Evolutionary conservation across 208 protist genomes (phyloP), one percentile per base, ranked within the genome.

Genomic region (Histomonas meleagridis): DNA sequence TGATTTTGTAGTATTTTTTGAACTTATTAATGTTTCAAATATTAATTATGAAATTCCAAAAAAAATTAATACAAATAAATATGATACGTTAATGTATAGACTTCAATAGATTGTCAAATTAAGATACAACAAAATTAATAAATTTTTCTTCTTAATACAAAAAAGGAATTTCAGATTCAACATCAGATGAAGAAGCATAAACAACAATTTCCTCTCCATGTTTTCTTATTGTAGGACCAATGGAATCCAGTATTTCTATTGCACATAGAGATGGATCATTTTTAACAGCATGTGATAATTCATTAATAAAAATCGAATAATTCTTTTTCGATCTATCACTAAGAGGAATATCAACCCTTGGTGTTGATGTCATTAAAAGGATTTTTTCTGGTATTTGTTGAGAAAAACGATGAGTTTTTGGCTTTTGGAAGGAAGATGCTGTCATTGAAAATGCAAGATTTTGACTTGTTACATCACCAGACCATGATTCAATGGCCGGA

Each of bases 151-250:
- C n/a, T n/a, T n/a, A n/a, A n/a, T n/a, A n/a, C n/a, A n/a, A n/a
- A n/a, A n/a, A n/a, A n/a, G n/a, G n/a, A n/a, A n/a, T n/a, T n/a
- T n/a, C n/a, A n/a, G n/a, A n/a, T n/a, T n/a, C n/a, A n/a, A 86
- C 76, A 86, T 86, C 76, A 55, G 32, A 51, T 18, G 76, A 86
- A 28, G 76, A 86, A 16, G 76, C 23, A 86, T 55, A 86, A 49
- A 86, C 46, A 38, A 86, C 38, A 5, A 32, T 32, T 55, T 86
- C 76, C 38, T 51, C 21, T 5, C 76, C 76, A 35, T 55, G 43
- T 2, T 9, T 14, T 23, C 76, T 0, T 16, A 43, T 38, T 14
- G 1, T 23, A 38, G 43, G 43, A 5, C 14, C 16, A 5, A 86
- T 40, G 1, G 23, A 0, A 38, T 48, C 5, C 23, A 51, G 38